These are phyloP conservation scores for Trichoderma sp. DNA, from an alignment of 2,329 filamentous ascomycete species.

Conservation along the genomic window DNA sequence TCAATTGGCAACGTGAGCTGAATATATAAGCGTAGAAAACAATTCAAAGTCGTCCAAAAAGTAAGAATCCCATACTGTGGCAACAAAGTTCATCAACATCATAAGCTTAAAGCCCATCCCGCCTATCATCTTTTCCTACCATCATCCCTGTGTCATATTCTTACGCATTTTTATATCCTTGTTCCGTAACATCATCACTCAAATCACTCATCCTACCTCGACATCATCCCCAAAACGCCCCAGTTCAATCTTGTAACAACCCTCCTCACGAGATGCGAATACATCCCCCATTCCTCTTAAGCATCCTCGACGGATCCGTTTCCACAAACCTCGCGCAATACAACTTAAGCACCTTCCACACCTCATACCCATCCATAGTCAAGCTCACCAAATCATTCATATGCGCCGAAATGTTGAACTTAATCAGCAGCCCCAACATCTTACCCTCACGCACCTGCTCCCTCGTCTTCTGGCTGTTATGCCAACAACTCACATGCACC, in stretches of 20 bases:
- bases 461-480: neutral
- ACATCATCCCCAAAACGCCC: neutral
- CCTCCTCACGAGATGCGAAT: neutral
- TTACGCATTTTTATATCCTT: neutral
- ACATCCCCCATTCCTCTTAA: slow-evolving; percentile 2
- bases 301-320: slow-evolving; percentile 9
- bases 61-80: neutral
- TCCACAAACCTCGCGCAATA: slow-evolving; percentile 17
- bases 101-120: neutral
- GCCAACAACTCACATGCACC: slow-evolving; percentile 9
- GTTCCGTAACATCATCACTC: neutral
- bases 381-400: slow-evolving; percentile 18
- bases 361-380: slow-evolving; percentile 17
- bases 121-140: neutral
- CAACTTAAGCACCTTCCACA: slow-evolving; percentile 12
- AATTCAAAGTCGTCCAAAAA: neutral
- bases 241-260: neutral
- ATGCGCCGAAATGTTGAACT: slow-evolving; percentile 14
- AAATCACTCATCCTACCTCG: neutral
- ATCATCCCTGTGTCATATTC: neutral
- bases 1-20: neutral
- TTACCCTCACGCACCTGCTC: slow-evolving; percentile 4
- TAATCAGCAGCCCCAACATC: slow-evolving; percentile 17
- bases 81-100: neutral
- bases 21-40: neutral